These are phyloP conservation scores for Prunus campanulata DNA, from an alignment of 306 rosid genomes.

Conservation along the genomic window DNA sequence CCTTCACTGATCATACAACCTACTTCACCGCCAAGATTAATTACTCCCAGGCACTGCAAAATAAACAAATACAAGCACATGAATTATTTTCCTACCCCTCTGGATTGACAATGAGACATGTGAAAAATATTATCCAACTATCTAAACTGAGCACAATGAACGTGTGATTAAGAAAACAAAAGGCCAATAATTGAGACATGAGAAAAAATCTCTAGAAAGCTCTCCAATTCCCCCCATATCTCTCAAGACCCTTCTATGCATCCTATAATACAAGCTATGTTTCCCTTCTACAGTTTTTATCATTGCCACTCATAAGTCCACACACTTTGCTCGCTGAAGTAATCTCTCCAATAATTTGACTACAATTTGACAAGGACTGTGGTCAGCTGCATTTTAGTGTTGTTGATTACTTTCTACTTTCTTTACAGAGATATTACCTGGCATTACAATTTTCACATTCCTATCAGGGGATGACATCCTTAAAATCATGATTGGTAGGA, in stretches of 20 bases:
- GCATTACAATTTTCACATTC: not conserved
- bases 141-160: not conserved
- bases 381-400: not conserved
- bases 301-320: not conserved
- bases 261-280: not conserved
- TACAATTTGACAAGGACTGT: not conserved
- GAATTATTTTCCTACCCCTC: conserved; percentile 3
- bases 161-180: not conserved
- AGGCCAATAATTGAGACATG: not conserved
- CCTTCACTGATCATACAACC: conserved; percentile 97
- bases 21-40: conserved; percentile 81
- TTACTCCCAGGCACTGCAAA: conserved; percentile 63
- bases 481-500: not conserved
- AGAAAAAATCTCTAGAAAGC: not conserved
- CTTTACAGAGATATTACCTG: not conserved
- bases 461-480: not conserved
- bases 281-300: not conserved
- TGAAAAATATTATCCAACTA: not conserved
- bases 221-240: not conserved
- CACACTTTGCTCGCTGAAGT: not conserved
- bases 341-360: not conserved
- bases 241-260: not conserved
- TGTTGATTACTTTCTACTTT: not conserved
- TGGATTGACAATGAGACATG: not conserved
- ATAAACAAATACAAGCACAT: conserved; percentile 7